Base-by-base conservation (phyloP, 805 yeast genomes). In the Blastobotrys terrestris region DNA sequence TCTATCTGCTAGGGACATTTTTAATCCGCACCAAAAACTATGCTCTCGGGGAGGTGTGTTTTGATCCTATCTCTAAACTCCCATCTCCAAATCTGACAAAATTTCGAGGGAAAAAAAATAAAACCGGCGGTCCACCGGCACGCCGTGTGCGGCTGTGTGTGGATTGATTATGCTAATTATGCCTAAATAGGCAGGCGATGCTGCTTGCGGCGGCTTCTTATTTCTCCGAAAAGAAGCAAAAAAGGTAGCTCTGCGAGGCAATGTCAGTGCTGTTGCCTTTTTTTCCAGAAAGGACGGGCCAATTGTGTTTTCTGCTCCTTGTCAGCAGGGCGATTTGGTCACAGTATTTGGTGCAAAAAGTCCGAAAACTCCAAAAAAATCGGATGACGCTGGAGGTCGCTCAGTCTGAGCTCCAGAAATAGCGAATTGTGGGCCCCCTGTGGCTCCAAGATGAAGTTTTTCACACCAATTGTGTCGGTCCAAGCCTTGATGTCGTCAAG, bases 361-460 rank as follows among this genome's bases (percentile, higher is more conserved):
- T 31, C 15, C 16, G 47, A 48, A 14, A 50, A 39, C 31, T 43
- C 53, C 14, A 50, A 40, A 26, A 50, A 44, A 22, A 50, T 31
- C 13, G 53, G 43, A 26, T 50, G 53, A 3, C 31, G 22, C 35
- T 26, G 35, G 35, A 26, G 35, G 8, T 26, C 35, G 13, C 31
- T 26, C 3, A 50, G 26, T 18, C 20, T 20, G 8, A 43, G n/a
- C 21, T 50, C 53, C 2, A 50, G 18, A 15, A 50, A 50, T 21
- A 50, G 16, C 20, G 53, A 50, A 18, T 50, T 50, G 39, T 51
- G 54, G 13, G 44, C 13, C 5, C 54, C 54, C 19, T 51, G 46
- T 4, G 7, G 19, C 22, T 51, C 54, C 47, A n/a, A 19, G 11
- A 44, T 16, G 8, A 22, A 11, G 8, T 19, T 21, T 8, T 15